phyloP scores from a whole-genome alignment of 805 yeast genomes.

The Candida hungchunana region DNA sequence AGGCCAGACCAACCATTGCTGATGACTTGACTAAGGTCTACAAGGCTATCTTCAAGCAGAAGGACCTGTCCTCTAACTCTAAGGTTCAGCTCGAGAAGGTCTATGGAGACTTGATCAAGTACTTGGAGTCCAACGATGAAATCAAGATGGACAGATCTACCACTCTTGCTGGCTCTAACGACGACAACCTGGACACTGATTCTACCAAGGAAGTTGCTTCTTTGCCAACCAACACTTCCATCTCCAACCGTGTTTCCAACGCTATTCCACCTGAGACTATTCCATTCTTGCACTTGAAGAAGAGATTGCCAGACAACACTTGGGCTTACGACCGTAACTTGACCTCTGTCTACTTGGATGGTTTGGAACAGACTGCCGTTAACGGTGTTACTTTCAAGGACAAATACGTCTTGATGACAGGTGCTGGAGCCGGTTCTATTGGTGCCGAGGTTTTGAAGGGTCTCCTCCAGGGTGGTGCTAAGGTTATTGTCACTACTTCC shows the following conservation, averaged over 20 bases:
- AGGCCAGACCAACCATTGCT: slow-evolving; percentile 68
- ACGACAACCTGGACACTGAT: slow-evolving; percentile 46
- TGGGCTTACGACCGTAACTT: slow-evolving; percentile 84
- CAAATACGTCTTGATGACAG: slow-evolving; percentile 88
- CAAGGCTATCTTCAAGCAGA: slow-evolving; percentile 74
- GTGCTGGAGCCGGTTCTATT: slow-evolving; percentile 98
- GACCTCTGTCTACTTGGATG: slow-evolving; percentile 78
- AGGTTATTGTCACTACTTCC: slow-evolving; percentile 93
- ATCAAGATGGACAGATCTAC: slow-evolving; percentile 65
- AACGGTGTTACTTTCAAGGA: slow-evolving; percentile 89
- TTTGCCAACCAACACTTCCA: slow-evolving; percentile 66
- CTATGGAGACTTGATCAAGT: slow-evolving; percentile 65
- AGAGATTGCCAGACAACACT: slow-evolving; percentile 60
- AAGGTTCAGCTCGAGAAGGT: slow-evolving; percentile 67
- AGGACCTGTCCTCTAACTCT: slow-evolving; percentile 53
- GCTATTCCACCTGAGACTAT: slow-evolving; percentile 77
- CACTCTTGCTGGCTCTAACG: slow-evolving; percentile 45
- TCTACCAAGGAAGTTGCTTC: slow-evolving; percentile 81
- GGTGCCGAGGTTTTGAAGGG: slow-evolving; percentile 98
- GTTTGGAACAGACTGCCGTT: slow-evolving; percentile 88
- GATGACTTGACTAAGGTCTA: slow-evolving; percentile 83
- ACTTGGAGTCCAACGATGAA: slow-evolving; percentile 65
- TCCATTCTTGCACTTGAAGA: slow-evolving; percentile 92
- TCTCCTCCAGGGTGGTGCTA: slow-evolving; percentile 95
- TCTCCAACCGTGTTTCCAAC: slow-evolving; percentile 69